Evolutionary conservation across 176 grass and related monocot species (phyloP), one percentile per base, ranked within the genome.

Genomic region (Cenchrus fungigraminus): DNA sequence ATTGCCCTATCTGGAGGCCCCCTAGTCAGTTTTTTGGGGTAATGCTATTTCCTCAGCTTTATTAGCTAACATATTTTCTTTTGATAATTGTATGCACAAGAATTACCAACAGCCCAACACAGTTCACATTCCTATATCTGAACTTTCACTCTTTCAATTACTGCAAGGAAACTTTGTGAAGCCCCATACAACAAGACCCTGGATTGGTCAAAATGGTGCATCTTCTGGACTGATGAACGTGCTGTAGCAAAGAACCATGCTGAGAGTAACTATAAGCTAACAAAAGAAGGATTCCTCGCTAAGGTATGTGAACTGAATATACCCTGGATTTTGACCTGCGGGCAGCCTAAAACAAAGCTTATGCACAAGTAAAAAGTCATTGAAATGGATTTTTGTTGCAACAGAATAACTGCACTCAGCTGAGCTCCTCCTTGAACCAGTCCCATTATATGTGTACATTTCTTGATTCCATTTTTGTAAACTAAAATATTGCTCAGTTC

Each of bases 141-240:
- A 82, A 68, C 6, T 60, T 29, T 58, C 32, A 32, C 74, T 47
- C 19, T 63, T 83, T 77, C 58, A 8, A 34, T 86, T 86, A 54
- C 43, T 71, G 34, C 65, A 86, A 99, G 97, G 82, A 99, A 97
- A 96, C 94, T 99, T 51, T 99, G 94, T 78, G 92, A 99, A 87
- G 82, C 79, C 8, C 97, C 97, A 29, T 97, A 99, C 58, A 95
- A 80, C 75, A 99, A 94, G 88, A 99, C 94, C 22, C 71, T 99
- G 70, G 97, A 99, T 87, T 99, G 97, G 97, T 92, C 97, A 20
- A 99, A 97, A 77, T 99, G 97, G 97, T 99, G 92, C 62, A 79
- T 99, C 60, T 92, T 99, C 81, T 99, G 97, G 97, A 89, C 90
- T 74, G 97, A 99, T 49, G 97, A 99, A 58, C 90, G 94, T 58